These are phyloP conservation scores for Saccharomycopsis amapae DNA, from an alignment of 805 yeast species.

Conservation along the genomic window DNA sequence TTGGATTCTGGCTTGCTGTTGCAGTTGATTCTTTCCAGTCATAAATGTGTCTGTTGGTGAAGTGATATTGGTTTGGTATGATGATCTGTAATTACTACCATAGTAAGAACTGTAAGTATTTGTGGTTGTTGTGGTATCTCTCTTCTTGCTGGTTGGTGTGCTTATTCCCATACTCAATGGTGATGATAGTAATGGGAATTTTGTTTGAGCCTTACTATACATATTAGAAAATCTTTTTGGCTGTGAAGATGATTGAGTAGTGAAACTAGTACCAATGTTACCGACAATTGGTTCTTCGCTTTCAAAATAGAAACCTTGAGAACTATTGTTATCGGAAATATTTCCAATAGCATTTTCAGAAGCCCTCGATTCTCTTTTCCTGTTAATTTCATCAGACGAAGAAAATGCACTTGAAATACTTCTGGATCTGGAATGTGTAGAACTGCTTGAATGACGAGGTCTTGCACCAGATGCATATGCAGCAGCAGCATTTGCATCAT, in stretches of 20 bases:
- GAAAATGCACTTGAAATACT: slow-evolving; percentile 6
- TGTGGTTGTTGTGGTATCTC: slow-evolving; percentile 19
- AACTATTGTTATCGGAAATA: slow-evolving; percentile 5
- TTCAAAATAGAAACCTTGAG: slow-evolving; percentile 20
- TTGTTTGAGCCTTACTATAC: slow-evolving; percentile 14
- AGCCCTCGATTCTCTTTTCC: slow-evolving; percentile 5
- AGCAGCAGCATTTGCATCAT: slow-evolving; percentile 6
- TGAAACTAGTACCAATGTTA: background rate
- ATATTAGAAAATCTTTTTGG: slow-evolving; percentile 1
- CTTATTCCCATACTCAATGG: background rate
- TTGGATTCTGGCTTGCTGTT: background rate
- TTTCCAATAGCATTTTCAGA: slow-evolving; percentile 11
- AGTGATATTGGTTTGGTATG: slow-evolving; percentile 17
- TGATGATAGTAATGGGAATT: slow-evolving; percentile 15
- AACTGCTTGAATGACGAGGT: background rate
- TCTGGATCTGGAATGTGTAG: slow-evolving; percentile 9
- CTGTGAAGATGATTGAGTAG: background rate
- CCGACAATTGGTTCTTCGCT: slow-evolving; percentile 15
- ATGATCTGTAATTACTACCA: slow-evolving; percentile 13
- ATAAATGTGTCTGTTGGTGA: slow-evolving; percentile 13
- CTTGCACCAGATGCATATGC: slow-evolving; percentile 15
- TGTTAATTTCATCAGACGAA: background rate
- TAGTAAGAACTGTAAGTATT: slow-evolving; percentile 13
- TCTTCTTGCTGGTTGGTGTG: background rate
- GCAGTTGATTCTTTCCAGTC: no score